These are phyloP conservation scores for Pleurotus ostreatus DNA, from an alignment of 768 basidiomycete species.

Conservation along the genomic window DNA sequence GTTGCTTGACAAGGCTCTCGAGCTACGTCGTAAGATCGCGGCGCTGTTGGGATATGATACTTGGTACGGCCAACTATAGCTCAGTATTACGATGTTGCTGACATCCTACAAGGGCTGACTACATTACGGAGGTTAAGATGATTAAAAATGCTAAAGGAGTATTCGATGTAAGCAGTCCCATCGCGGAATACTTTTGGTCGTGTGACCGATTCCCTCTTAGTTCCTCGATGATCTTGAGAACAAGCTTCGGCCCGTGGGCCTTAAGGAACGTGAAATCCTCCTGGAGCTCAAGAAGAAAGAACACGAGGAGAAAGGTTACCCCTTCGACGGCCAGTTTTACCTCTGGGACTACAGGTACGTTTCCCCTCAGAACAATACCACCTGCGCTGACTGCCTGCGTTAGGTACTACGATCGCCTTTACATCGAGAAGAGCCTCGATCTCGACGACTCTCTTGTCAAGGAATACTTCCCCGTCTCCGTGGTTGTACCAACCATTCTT, in stretches of 20 bases:
- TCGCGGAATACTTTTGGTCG: too few relatives aligned
- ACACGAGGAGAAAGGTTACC: conserved; percentile 51
- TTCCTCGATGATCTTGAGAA: conserved; percentile 75
- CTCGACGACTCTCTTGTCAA: conserved; percentile 80
- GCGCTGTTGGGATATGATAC: conserved; percentile 67
- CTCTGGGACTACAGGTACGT: conserved; percentile 80
- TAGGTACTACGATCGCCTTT: conserved; percentile 51
- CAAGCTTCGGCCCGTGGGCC: conserved; percentile 70
- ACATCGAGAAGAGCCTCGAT: conserved; percentile 58
- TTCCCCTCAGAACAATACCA: not conserved
- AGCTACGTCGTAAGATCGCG: conserved; percentile 67
- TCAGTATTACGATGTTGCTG: not conserved
- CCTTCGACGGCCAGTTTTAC: conserved; percentile 71
- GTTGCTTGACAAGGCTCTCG: conserved; percentile 62
- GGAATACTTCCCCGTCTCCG: conserved; percentile 84
- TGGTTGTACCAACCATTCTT: conserved; percentile 80
- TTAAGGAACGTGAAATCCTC: conserved; percentile 62
- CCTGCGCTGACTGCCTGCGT: not conserved
- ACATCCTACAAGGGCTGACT: conserved; percentile 56
- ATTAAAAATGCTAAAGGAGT: conserved; percentile 66
- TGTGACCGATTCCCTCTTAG: conserved; percentile 25
- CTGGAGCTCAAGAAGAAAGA: conserved; percentile 76
- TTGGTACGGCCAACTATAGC: conserved; percentile 35
- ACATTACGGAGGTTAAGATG: conserved; percentile 83
- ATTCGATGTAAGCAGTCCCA: conserved; percentile 36